Evolutionary conservation across 257 asterid genomes (phyloP).

Genomic region (Petrea volubilis): DNA sequence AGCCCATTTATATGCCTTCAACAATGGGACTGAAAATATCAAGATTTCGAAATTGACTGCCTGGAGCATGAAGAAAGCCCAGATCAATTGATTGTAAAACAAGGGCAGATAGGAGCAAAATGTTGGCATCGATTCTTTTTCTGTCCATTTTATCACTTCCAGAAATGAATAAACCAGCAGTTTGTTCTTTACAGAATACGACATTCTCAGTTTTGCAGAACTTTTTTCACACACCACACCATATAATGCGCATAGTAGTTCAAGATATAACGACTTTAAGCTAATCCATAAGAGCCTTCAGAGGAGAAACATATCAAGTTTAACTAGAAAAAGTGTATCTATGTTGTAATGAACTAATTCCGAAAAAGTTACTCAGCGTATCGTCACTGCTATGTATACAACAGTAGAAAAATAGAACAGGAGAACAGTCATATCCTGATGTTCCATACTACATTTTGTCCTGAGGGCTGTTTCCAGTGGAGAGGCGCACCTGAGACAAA

Average conservation of each 20-base stretch:
- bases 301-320: no score
- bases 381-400: background rate
- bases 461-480: no score
- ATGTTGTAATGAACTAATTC: background rate
- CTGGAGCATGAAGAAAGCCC: constrained; percentile 30
- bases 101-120: background rate
- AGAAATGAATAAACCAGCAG: background rate
- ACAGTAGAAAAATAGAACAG: background rate
- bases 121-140: background rate
- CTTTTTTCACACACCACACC: background rate
- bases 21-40: constrained; percentile 18
- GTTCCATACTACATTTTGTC: no score
- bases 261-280: background rate
- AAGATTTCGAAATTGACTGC: constrained; percentile 23
- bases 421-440: no score
- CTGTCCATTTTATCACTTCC: background rate
- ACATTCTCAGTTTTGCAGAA: no score
- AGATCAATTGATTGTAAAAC: constrained; percentile 6
- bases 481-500: no score
- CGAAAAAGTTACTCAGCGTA: background rate
- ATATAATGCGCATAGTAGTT: background rate
- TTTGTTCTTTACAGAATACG: no score
- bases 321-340: no score
- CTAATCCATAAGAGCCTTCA: no score
- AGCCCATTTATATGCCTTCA: constrained; percentile 27